These are phyloP conservation scores for Mucor indicus DNA, from an alignment of 371 early-diverging fungal species.

Conservation along the genomic window DNA sequence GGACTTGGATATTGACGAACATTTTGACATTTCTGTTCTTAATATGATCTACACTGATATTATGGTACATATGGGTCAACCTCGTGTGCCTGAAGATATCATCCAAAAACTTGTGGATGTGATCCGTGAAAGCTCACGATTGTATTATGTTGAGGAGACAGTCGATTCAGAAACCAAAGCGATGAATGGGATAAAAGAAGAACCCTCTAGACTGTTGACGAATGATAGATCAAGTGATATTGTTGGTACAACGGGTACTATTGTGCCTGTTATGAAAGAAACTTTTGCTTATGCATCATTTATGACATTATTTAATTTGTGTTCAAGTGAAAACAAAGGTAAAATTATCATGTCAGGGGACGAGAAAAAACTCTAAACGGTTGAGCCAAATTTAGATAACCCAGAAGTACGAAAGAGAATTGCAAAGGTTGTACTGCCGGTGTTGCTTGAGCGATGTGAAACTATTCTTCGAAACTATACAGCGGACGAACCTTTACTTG, in stretches of 20 bases:
- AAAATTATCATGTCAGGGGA: neutral
- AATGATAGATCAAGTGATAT: constrained; percentile 35
- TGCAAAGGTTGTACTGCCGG: constrained; percentile 64
- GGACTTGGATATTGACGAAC: constrained; percentile 71
- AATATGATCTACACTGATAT: constrained; percentile 65
- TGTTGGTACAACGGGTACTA: constrained; percentile 52
- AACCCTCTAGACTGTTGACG: neutral
- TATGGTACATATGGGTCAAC: constrained; percentile 64
- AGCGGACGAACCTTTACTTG: constrained; percentile 72
- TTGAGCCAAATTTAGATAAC: constrained; percentile 20
- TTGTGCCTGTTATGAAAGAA: constrained; percentile 68
- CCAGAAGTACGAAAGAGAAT: constrained; percentile 54
- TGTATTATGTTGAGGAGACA: constrained; percentile 45
- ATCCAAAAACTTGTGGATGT: constrained; percentile 57
- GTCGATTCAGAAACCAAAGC: constrained; percentile 9
- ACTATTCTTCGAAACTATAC: constrained; percentile 67
- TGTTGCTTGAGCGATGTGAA: constrained; percentile 70
- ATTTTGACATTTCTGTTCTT: constrained; percentile 75
- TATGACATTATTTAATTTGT: constrained; percentile 62
- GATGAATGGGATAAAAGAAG: neutral
- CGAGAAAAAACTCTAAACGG: too few relatives aligned
- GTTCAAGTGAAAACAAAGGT: constrained; percentile 57
- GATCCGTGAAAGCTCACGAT: constrained; percentile 52
- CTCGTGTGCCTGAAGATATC: constrained; percentile 60
- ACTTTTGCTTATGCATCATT: constrained; percentile 70